phyloP scores from a whole-genome alignment of 495 filamentous ascomycete genomes.

The Choiromyces venosus region DNA sequence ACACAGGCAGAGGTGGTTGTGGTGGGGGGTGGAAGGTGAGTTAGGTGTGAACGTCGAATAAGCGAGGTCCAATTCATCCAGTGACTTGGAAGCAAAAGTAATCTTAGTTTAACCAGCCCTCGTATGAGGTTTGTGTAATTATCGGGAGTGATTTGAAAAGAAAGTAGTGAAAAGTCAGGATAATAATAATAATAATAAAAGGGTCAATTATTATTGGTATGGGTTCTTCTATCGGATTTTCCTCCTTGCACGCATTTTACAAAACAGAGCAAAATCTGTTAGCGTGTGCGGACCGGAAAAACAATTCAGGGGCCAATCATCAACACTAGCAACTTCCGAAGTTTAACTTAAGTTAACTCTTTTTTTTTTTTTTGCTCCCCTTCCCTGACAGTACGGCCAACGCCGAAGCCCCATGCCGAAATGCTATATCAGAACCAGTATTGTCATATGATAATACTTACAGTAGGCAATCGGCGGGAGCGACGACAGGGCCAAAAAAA shows the following conservation, averaged over 20 bases:
- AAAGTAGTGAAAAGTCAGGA: background rate
- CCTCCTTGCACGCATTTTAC: background rate
- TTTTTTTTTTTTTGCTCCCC: background rate
- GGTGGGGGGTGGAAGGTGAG: background rate
- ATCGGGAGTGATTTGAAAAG: background rate
- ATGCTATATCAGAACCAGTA: background rate
- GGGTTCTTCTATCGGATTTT: background rate
- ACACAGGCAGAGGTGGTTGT: background rate
- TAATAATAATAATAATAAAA: background rate
- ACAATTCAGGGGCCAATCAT: constrained; percentile 1
- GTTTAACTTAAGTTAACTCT: background rate
- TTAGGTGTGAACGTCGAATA: background rate
- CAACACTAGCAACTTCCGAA: background rate
- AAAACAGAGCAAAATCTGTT: background rate
- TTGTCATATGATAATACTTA: background rate
- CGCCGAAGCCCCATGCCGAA: background rate
- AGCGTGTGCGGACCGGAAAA: background rate
- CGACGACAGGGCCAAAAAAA: background rate
- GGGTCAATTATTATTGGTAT: background rate
- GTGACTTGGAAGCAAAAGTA: background rate
- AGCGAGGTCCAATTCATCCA: background rate
- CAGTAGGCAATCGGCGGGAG: background rate
- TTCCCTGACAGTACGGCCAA: background rate
- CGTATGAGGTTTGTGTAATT: background rate
- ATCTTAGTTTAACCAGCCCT: background rate